Base-by-base conservation (phyloP, 2,329 filamentous ascomycete species). In the Diaporthe longicolla region DNA sequence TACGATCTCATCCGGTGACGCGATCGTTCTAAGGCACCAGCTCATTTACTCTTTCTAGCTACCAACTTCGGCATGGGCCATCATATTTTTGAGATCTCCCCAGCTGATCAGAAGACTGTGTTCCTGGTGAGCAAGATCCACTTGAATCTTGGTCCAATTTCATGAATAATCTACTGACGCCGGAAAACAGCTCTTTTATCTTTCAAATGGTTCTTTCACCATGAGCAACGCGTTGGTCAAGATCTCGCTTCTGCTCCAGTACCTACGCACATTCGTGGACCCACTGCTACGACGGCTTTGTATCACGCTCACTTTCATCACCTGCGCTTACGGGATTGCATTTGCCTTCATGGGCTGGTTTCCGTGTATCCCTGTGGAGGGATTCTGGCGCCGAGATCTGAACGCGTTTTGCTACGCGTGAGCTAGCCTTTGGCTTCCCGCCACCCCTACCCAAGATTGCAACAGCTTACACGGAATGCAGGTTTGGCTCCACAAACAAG, bases 401-500 rank as follows among this genome's bases (percentile, higher is more conserved):
- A n/a, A 40, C 8, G 63, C 63, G 19, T 54, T 54, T 26, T 68
- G 48, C 48, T 68, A 68, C 15, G 63, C n/a, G 63, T 68, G 11
- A 68, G 63, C n/a, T 0, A 15, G 7, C 40, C 37, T 4, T 11
- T 32, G 11, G 10, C 2, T 40, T 15, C 37, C 37, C 37, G 15
- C 13, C 37, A 15, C 37, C 37, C 37, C 37, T 40, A 10, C 37
- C 37, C 1, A 40, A 40, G 37, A 8, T 13, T 13, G 4, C 55
- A 26, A 2, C 10, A 19, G 8, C 29, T 52, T 10, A 58, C 24
- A 6, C n/a, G 13, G 15, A 29, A 4, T 82, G 80, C 66, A 82
- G 78, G 0, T 83, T 80, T 72, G 82, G 79, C 8, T 81, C 81
- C 7, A 77, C 71, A 54, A 70, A 78, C 4, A 58, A 78, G 0